Conservation (phyloP, 148 eudicot genomes). For the Chenopodium suecicum region DNA sequence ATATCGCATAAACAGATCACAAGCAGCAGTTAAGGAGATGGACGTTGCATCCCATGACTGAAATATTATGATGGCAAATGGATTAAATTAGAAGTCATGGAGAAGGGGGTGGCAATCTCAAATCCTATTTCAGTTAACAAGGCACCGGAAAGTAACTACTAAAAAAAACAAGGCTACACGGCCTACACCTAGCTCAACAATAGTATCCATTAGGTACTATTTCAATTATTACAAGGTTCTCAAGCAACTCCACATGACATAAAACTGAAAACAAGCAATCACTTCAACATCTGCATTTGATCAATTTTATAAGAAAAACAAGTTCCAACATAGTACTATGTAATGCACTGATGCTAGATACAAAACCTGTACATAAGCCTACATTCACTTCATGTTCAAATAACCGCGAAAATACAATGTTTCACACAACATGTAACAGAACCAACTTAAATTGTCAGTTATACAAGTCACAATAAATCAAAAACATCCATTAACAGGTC, state of each 20-base stretch:
- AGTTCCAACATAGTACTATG: neutral
- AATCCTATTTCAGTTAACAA: neutral
- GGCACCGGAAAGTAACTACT: neutral
- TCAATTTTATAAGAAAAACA: neutral
- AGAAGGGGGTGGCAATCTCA: neutral
- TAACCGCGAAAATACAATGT: neutral
- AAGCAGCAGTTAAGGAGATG: conserved; percentile 95
- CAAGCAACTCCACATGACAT: neutral
- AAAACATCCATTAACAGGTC: neutral
- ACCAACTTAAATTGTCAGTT: neutral
- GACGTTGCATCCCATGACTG: conserved; percentile 99
- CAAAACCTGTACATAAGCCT: neutral
- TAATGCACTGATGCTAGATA: too few relatives aligned
- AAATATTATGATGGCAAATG: conserved; percentile 3
- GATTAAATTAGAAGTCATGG: conserved; percentile 5
- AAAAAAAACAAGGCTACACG: neutral
- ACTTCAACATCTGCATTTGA: neutral
- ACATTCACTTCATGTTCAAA: neutral
- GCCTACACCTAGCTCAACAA: neutral
- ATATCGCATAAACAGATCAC: conserved; percentile 95
- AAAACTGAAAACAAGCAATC: neutral
- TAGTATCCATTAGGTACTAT: neutral
- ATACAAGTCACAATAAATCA: neutral
- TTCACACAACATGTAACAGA: too few relatives aligned
- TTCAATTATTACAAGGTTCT: neutral